These are phyloP conservation scores for Periconia digitata DNA, from an alignment of 2,329 filamentous ascomycete species.

Conservation along the genomic window DNA sequence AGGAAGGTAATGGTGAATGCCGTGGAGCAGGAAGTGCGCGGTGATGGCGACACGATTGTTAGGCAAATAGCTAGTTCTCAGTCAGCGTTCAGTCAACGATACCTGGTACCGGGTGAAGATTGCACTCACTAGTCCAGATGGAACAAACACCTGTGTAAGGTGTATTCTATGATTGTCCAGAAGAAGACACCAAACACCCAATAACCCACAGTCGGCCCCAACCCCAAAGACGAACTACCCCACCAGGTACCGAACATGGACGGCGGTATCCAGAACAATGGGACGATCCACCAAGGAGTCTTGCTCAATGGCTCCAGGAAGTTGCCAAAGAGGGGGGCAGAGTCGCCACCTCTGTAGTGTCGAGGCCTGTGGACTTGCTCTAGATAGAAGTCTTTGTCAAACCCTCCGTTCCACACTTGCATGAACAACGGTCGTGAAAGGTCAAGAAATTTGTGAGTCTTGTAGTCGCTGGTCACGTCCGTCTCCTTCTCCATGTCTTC, in stretches of 20 bases:
- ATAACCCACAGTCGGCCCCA: slow-evolving; percentile 57
- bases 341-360: slow-evolving; percentile 91
- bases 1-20: slow-evolving; percentile 97
- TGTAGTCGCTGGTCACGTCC: slow-evolving; percentile 73
- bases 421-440: slow-evolving; percentile 79
- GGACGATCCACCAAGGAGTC: slow-evolving; percentile 93
- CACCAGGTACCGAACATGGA: slow-evolving; percentile 72
- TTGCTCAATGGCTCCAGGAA: slow-evolving; percentile 96
- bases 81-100: slow-evolving; percentile 28
- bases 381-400: slow-evolving; percentile 94
- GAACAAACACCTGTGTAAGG: slow-evolving; percentile 87
- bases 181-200: slow-evolving; percentile 72
- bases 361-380: slow-evolving; percentile 94
- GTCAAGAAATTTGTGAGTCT: slow-evolving; percentile 91
- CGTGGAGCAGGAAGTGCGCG: slow-evolving; percentile 89
- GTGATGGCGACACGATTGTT: slow-evolving; percentile 89
- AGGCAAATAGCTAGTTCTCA: slow-evolving; percentile 69
- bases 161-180: slow-evolving; percentile 91
- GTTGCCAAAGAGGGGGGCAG: slow-evolving; percentile 93
- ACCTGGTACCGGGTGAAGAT: background rate
- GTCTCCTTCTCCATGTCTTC: slow-evolving; percentile 88
- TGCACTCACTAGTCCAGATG: slow-evolving; percentile 81
- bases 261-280: slow-evolving; percentile 79
- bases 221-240: slow-evolving; percentile 62
- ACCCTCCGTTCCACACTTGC: slow-evolving; percentile 86